Base-by-base conservation (phyloP, 768 basidiomycete species). In the Suillus sp. region DNA sequence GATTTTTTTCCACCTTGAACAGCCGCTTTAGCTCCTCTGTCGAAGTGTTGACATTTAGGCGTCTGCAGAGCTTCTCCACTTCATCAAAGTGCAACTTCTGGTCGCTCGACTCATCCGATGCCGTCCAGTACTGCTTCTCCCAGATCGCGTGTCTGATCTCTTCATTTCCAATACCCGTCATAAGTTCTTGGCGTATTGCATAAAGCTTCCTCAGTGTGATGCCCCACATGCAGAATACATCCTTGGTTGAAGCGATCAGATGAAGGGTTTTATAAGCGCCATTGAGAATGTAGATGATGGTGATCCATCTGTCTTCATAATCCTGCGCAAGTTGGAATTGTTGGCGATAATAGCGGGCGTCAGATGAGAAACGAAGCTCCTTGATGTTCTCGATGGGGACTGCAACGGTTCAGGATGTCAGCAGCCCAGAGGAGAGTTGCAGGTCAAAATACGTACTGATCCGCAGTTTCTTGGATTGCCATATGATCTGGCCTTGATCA, bases 371-470 rank as follows among this genome's bases (percentile, higher is more conserved):
- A 18, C 95, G 89, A 35, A 97, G 83, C 71, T 96, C 95, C 61
- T 92, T 91, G 74, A 97, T 92, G 67, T 85, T 83, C 72, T 93
- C 93, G 69, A 97, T 88, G 1, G 90, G 86, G 51, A 96, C 95
- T 96, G 64, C 22, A 30, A 59, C 18, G 14, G 10, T 34, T 40
- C 37, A 47, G 13, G 10, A 43, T 7, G 22, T 25, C 50, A 35
- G 30, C 20, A 48, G 18, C 30, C 25, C 30, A 16, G 38, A 61
- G 20, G 60, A 61, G 32, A 14, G 60, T 20, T 34, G 45, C 58
- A 55, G 18, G 30, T 32, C 51, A 45, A 25, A 45, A 32, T 50
- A 84, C 86, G 56, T 67, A 89, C 87, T 85, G 62, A 88, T 84
- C 35, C 87, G 83, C 51, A 83, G 77, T 69, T 86, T 86, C 74